Base-by-base conservation (phyloP, 176 grass and related monocot species). In the Hsuehochloa calcarea region DNA sequence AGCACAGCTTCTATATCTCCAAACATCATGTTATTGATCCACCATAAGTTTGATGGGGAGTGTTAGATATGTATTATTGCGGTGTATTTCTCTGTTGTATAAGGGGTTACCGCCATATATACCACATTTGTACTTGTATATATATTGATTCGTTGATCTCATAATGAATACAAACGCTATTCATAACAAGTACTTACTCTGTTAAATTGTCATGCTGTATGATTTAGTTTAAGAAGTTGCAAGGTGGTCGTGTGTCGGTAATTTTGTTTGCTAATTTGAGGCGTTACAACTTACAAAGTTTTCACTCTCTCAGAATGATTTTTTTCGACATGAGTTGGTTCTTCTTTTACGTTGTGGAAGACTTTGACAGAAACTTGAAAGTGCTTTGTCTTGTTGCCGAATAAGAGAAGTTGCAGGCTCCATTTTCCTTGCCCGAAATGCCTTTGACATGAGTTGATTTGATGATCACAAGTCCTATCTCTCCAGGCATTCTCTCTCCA, bases 401-500 rank as follows among this genome's bases (percentile, higher is more conserved):
- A 45, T 44, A 65, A 9, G n/a, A 80, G 15, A 61, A 52, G 74
- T 44, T 65, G n/a, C 65, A 78, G 63, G 43, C 22, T 78, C 80
- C 72, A 51, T 88, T 78, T 78, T 59, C 43, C 65, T 49, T 79
- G 34, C 58, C 46, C 6, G 20, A 74, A 79, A 74, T 62, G 69
- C 69, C 23, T 89, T 89, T 81, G 87, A 75, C 82, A 47, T 34
- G 52, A 76, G 31, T 70, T 85, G 52, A 81, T 85, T 63, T 75
- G 77, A 61, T 60, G 88, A 85, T 26, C 51, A 3, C 27, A 1
- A 34, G 82, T 62, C 82, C 10, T 75, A 16, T 54, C 69, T 43
- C 47, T 41, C 69, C 40, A 27, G 4, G 22, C 39, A 11, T 46
- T 69, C 19, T 27, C 35, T 71, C 45, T 39, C 19, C 14, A 22